Percentiles rank a stretch among this genome's conserved stretches.
Conservation (phyloP, 164 flowering plant species). For the Chimonanthus salicifolius region DNA sequence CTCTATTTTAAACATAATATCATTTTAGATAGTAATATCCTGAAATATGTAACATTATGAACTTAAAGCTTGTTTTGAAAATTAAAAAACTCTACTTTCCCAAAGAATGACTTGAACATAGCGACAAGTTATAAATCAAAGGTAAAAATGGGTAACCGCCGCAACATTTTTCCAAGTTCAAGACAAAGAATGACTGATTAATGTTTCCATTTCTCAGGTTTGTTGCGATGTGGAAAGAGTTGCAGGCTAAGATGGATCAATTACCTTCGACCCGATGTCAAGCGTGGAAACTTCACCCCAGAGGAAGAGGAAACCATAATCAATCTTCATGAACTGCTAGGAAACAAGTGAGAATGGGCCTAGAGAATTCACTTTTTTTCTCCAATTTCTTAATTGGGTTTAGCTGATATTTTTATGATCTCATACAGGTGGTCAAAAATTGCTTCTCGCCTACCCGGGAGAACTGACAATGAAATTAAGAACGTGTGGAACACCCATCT, state of each 20-base stretch:
- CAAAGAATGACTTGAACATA: neutral
- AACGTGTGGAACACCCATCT: constrained; percentile 83
- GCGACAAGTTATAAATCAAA: neutral
- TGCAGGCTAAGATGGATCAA: constrained; percentile 46
- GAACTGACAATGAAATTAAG: constrained; percentile 86
- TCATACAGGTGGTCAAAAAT: constrained; percentile 67
- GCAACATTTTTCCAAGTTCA: neutral
- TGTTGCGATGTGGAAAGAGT: constrained; percentile 49
- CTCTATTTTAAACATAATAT: no score
- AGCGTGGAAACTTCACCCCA: constrained; percentile 38
- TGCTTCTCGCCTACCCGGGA: constrained; percentile 69
- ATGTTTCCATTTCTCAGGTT: constrained; percentile 22
- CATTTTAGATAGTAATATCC: no score
- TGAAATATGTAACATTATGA: no score
- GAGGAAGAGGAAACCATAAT: constrained; percentile 48
- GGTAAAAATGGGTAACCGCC: neutral
- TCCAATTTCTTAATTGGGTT: neutral
- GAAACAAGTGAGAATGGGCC: constrained; percentile 35
- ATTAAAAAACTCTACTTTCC: no score
- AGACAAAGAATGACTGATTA: no score
- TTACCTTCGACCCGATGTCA: constrained; percentile 37
- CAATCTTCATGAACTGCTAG: constrained; percentile 33
- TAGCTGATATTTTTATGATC: neutral
- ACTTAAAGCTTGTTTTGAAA: neutral
- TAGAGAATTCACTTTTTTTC: neutral